These are phyloP conservation scores for Hyaloperonospora arabidopsidis DNA, from an alignment of 352 stramenopile species.

Conservation along the genomic window DNA sequence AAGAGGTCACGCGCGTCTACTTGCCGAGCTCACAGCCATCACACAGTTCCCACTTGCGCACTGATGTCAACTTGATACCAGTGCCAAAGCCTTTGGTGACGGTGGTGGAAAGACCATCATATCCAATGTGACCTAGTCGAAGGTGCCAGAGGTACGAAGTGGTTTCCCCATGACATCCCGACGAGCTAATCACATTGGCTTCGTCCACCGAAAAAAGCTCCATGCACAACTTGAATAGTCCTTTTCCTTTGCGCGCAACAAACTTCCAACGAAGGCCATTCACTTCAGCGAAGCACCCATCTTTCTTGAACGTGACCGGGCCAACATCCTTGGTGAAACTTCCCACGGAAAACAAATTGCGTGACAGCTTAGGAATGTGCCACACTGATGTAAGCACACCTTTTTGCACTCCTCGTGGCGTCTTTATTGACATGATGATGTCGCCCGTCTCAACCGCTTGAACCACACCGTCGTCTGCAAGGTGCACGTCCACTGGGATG, in stretches of 20 bases:
- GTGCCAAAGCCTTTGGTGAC: not conserved
- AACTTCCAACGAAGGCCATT: not conserved
- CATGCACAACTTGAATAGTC: not conserved
- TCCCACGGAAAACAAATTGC: constrained; percentile 1
- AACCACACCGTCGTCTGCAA: not conserved
- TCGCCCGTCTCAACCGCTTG: not conserved
- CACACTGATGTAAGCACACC: too few relatives aligned
- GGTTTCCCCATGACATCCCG: not conserved
- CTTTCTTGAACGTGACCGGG: not conserved
- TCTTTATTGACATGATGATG: not conserved
- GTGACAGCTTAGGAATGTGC: not conserved
- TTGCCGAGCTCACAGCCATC: not conserved
- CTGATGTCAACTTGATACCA: not conserved
- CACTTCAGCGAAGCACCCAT: not conserved
- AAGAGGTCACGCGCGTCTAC: not conserved
- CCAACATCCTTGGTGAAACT: not conserved
- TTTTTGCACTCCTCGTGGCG: not conserved
- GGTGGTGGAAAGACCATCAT: not conserved
- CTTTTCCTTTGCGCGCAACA: not conserved
- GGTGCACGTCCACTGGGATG: not conserved
- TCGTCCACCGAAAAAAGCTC: not conserved
- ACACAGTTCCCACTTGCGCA: not conserved
- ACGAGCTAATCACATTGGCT: not conserved
- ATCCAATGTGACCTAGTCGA: too few relatives aligned
- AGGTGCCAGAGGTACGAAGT: constrained; percentile 1